A percentile compares a stretch with the other conserved stretches of the same genome.
Conservation (phyloP, 805 yeast species). For the Pichia thaimueangensis region DNA sequence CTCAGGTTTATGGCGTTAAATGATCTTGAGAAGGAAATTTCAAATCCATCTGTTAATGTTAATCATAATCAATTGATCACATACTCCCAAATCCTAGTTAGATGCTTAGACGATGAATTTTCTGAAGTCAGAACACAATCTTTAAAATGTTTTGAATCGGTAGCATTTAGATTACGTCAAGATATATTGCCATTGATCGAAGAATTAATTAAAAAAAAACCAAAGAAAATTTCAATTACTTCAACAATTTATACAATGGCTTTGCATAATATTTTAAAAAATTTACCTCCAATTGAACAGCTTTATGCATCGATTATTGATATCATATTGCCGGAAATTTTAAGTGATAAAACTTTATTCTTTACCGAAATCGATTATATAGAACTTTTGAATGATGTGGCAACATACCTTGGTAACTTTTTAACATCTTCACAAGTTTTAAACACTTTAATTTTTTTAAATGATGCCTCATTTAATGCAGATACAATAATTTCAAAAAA, state of each 20-base stretch:
- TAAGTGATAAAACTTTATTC: conserved; percentile 22
- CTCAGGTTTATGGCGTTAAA: conserved; percentile 79
- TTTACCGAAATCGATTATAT: conserved; percentile 44
- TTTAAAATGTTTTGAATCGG: conserved; percentile 40
- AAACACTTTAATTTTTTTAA: conserved; percentile 25
- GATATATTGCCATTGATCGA: conserved; percentile 30
- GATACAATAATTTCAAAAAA: conserved; percentile 41
- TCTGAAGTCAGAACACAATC: conserved; percentile 75
- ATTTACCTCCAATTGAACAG: conserved; percentile 21
- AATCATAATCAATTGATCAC: conserved; percentile 27
- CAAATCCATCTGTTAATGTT: conserved; percentile 31
- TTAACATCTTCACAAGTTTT: conserved; percentile 21
- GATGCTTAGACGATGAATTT: conserved; percentile 48
- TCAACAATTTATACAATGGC: conserved; percentile 51
- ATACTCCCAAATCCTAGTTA: conserved; percentile 22
- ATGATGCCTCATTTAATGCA: conserved; percentile 33
- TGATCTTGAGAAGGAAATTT: conserved; percentile 49
- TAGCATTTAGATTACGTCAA: conserved; percentile 31
- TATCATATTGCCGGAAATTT: conserved; percentile 31
- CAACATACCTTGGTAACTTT: conserved; percentile 37
- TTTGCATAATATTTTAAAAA: conserved; percentile 37
- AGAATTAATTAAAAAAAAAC: conserved; percentile 19
- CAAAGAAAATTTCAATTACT: conserved; percentile 31
- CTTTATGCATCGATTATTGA: conserved; percentile 28
- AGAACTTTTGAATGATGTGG: conserved; percentile 54